These are phyloP conservation scores for Phaeotremella skinneri DNA, from an alignment of 768 basidiomycete species.

Conservation along the genomic window DNA sequence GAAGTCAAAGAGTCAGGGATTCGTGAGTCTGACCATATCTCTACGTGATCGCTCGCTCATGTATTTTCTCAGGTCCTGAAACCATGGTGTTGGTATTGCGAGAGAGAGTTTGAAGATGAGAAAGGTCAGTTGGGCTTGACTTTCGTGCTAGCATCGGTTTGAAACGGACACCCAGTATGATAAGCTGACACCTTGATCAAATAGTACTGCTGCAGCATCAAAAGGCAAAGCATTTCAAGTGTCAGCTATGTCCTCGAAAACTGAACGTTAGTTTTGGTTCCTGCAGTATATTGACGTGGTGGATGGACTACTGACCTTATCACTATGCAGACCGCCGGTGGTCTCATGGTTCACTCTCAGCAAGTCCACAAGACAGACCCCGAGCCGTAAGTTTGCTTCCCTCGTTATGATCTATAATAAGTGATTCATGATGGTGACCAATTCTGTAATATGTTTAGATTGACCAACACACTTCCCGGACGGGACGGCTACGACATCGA, in stretches of 20 bases:
- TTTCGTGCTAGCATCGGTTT: neutral
- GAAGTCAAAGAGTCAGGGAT: conserved; percentile 44
- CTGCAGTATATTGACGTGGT: neutral
- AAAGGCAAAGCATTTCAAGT: conserved; percentile 99
- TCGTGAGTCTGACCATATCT: conserved; percentile 33
- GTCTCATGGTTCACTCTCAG: conserved; percentile 94
- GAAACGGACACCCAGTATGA: neutral
- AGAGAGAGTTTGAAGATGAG: conserved; percentile 98
- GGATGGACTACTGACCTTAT: too few species aligned
- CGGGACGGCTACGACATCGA: conserved; percentile 98
- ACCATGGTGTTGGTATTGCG: conserved; percentile 99
- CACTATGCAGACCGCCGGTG: conserved; percentile 84
- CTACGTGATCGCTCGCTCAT: neutral
- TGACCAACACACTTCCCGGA: conserved; percentile 93
- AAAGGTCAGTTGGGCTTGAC: conserved; percentile 66
- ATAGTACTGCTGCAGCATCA: conserved; percentile 97
- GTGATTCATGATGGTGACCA: neutral
- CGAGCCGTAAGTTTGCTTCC: conserved; percentile 64
- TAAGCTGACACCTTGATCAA: conserved; percentile 5
- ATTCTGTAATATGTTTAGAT: conserved; percentile 60
- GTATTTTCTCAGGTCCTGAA: conserved; percentile 41
- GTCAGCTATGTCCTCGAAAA: conserved; percentile 88
- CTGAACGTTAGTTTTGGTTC: conserved; percentile 60
- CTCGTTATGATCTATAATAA: too few species aligned
- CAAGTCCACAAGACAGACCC: conserved; percentile 99